Conservation (phyloP, 148 eudicot species). For the Rhododendron molle region DNA sequence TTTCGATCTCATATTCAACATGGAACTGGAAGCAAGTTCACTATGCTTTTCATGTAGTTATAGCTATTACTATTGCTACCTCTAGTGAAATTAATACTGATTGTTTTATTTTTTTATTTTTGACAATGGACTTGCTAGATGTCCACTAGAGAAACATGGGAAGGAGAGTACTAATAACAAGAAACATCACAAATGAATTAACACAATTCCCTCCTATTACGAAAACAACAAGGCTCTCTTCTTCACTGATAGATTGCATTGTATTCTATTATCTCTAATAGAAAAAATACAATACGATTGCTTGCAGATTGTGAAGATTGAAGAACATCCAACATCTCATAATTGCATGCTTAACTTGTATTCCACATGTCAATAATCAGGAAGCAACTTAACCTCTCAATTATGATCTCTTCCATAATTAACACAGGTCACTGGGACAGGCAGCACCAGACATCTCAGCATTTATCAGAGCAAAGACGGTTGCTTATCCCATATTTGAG, state of each 20-base stretch:
- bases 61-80: neutral
- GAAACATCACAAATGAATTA: neutral
- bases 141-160: neutral
- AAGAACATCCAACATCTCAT: neutral
- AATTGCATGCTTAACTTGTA: neutral
- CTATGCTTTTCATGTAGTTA: neutral
- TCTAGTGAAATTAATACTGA: neutral
- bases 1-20: neutral
- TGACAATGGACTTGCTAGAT: neutral
- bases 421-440: slow-evolving; percentile 85
- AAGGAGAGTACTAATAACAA: neutral
- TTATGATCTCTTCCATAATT: neutral
- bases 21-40: neutral
- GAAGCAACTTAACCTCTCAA: neutral
- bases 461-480: slow-evolving; percentile 76
- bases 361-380: neutral
- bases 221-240: neutral
- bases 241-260: neutral
- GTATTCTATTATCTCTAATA: neutral
- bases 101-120: neutral
- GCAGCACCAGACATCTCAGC: slow-evolving; percentile 96
- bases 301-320: neutral
- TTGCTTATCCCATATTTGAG: slow-evolving; percentile 85
- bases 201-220: neutral
- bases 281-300: neutral